Evolutionary conservation across 371 early-diverging fungal genomes (phyloP).

Genomic region (Fennellomyces sp.): DNA sequence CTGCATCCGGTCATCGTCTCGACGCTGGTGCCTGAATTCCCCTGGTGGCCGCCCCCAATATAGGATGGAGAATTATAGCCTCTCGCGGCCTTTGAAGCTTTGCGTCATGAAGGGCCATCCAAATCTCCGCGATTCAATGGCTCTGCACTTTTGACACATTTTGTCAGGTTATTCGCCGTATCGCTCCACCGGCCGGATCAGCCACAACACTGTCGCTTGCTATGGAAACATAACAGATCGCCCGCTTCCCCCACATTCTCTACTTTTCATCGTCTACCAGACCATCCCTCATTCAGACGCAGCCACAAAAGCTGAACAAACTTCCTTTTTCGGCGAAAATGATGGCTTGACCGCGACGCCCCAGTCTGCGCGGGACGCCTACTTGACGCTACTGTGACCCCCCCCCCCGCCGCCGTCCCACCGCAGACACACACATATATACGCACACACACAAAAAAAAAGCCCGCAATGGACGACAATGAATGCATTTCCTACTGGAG

Average conservation of each 20-base stretch:
- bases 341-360: background rate
- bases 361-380: no score
- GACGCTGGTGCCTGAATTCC: background rate
- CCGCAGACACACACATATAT: background rate
- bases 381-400: no score
- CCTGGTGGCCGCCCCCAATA: no score
- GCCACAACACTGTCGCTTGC: no score
- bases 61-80: background rate
- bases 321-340: background rate
- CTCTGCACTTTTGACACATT: background rate
- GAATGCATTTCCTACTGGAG: slow-evolving; percentile 34
- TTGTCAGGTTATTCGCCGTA: background rate
- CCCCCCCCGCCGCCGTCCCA: background rate
- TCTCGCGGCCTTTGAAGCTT: background rate
- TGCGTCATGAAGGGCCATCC: background rate
- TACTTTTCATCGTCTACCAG: background rate
- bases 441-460: background rate
- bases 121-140: background rate
- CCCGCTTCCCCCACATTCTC: no score
- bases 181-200: no score
- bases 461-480: background rate
- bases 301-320: background rate
- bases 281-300: no score
- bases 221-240: no score
- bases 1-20: background rate